Conservation (phyloP, 2,329 filamentous ascomycete species). For the Neonectria punicea region DNA sequence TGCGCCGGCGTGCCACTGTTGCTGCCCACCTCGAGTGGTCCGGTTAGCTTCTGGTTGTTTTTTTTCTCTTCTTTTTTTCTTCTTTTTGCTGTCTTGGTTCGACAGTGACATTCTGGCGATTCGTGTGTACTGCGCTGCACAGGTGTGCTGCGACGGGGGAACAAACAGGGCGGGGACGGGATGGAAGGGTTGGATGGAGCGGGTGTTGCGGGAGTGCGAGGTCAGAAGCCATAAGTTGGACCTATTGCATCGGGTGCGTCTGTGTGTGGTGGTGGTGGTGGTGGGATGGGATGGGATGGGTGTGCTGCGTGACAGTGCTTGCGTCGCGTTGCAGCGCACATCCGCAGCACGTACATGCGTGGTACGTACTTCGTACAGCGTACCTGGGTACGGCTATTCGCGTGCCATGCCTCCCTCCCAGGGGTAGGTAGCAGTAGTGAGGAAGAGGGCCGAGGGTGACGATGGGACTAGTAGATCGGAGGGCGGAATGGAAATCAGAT, state of each 20-base stretch:
- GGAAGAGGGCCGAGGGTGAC: conserved; percentile 3
- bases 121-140: background rate
- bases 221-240: background rate
- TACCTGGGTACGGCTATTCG: background rate
- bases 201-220: background rate
- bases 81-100: too few relatives aligned
- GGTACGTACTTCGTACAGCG: background rate
- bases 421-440: background rate
- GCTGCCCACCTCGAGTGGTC: conserved; percentile 7
- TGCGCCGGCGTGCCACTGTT: conserved; percentile 13
- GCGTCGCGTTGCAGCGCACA: background rate
- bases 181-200: too few relatives aligned
- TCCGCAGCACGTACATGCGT: background rate
- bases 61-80: background rate
- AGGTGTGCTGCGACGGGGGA: background rate
- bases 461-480: conserved; percentile 17
- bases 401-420: background rate
- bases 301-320: background rate
- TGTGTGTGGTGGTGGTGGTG: too few relatives aligned
- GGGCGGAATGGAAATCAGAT: conserved; percentile 9
- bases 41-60: conserved; percentile 11
- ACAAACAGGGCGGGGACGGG: background rate
- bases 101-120: too few relatives aligned
- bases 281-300: background rate
- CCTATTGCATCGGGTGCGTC: background rate